Evolutionary conservation across 768 basidiomycete species (phyloP), one percentile per base, ranked within the genome.

Genomic region (Galerina sulciceps): DNA sequence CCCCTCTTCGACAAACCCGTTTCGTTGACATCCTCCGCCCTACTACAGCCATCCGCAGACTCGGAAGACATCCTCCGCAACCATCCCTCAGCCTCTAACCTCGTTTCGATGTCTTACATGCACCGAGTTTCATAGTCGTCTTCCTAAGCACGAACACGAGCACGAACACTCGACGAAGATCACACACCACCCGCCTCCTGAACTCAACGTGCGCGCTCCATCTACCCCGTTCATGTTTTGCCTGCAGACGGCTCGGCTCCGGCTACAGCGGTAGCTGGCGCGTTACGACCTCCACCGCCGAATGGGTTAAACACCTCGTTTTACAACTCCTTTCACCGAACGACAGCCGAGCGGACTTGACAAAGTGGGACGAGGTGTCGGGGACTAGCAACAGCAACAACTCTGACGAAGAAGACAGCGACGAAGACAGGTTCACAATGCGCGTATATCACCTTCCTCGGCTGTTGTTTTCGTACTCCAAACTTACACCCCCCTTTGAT

Each of bases 241-340:
- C 26, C 26, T 6, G 26, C 26, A 26, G 26, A 26, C 6, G 26
- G 26, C 26, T 26, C 26, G 26, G 26, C 26, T 3, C 26, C 26
- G 6, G 26, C 26, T 26, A 6, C 26, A 26, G 26, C 26, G 3
- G 26, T 26, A 26, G 3, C 26, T 6, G 6, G 26, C 26, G 26
- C 26, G 6, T 26, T 26, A 26, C 26, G 26, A 6, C 26, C 26
- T 3, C 26, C 26, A 3, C 4, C 26, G 26, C 26, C 26, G 26
- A 26, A 26, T 26, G 6, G 26, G 26, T 42, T 31, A 17, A 72
- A 71, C 15, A 77, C 78, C 14, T 73, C 71, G 18, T 80, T 85
- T 62, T 88, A 85, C 72, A 84, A 83, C 60, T 87, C 87, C 4
- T 89, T 87, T 82, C 85, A 0, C 80, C 81, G 1, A 79, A 77